Evolutionary conservation across 306 rosid species (phyloP).

Genomic region (Corylus heterophylla): DNA sequence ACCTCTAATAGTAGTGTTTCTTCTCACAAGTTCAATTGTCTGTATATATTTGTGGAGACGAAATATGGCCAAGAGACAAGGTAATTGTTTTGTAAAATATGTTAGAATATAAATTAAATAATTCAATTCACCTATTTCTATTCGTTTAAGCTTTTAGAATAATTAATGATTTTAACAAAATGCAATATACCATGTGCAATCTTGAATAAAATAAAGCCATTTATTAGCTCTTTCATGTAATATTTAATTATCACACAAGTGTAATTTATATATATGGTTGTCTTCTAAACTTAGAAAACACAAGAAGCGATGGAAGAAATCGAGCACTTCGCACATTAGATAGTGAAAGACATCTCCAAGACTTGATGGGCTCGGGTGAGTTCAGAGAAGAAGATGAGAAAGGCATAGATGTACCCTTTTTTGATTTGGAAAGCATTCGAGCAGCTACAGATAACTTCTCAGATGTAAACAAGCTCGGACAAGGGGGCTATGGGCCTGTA

Average conservation of each 20-base stretch:
- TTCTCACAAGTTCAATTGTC: conserved; percentile 16
- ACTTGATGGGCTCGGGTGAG: conserved; percentile 20
- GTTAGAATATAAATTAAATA: not conserved
- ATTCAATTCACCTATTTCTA: too few species aligned
- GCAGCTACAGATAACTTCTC: conserved; percentile 54
- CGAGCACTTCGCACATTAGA: conserved; percentile 7
- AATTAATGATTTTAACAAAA: too few species aligned
- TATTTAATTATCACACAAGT: not conserved
- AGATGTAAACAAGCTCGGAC: conserved; percentile 46
- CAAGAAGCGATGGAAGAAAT: not conserved
- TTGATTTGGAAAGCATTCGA: conserved; percentile 26
- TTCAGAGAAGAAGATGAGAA: conserved; percentile 34
- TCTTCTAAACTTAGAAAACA: not conserved
- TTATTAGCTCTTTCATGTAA: not conserved
- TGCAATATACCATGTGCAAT: not conserved
- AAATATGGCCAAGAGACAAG: conserved; percentile 13
- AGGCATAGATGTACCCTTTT: conserved; percentile 42
- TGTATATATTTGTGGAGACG: conserved; percentile 5
- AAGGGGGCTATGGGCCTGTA: conserved; percentile 67
- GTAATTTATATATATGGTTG: not conserved
- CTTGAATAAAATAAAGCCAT: not conserved
- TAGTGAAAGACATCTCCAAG: conserved; percentile 27
- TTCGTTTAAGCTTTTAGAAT: too few species aligned
- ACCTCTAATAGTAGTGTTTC: not conserved
- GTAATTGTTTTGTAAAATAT: conserved; percentile 14